Evolutionary conservation across 257 asterid species (phyloP).

Genomic region (Mentha longifolia): DNA sequence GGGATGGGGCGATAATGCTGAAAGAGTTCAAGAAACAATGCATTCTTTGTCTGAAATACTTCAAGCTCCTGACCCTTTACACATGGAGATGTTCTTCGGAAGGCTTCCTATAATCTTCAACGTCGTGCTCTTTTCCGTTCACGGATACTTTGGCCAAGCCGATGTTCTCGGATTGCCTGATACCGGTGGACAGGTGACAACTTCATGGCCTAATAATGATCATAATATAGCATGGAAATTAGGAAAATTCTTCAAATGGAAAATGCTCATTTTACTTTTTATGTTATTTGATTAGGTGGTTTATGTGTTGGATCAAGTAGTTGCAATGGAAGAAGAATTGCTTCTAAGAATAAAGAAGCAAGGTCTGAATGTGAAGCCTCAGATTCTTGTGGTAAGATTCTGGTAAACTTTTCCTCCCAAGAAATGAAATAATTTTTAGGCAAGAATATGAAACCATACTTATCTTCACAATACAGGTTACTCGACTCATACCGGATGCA

Average conservation of each 20-base stretch:
- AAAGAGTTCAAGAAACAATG: constrained; percentile 76
- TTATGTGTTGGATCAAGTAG: constrained; percentile 95
- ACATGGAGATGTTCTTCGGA: constrained; percentile 64
- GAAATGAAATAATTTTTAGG: not conserved
- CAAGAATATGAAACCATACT: not conserved
- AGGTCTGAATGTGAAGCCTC: constrained; percentile 86
- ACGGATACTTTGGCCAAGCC: constrained; percentile 90
- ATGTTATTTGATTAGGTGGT: constrained; percentile 56
- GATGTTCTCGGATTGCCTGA: constrained; percentile 96
- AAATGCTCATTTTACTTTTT: no score
- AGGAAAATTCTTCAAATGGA: not conserved
- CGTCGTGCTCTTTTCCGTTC: constrained; percentile 78
- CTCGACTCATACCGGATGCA: constrained; percentile 87
- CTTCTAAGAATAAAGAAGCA: constrained; percentile 80
- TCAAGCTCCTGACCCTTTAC: constrained; percentile 84
- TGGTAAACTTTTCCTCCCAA: not conserved
- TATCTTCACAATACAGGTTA: constrained; percentile 54
- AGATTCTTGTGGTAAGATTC: constrained; percentile 78
- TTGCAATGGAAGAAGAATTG: constrained; percentile 85
- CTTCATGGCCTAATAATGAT: not conserved
- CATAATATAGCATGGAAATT: not conserved
- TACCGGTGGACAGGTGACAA: constrained; percentile 89
- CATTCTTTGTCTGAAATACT: constrained; percentile 73
- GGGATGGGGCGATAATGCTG: constrained; percentile 94
- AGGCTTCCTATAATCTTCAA: constrained; percentile 80